These are phyloP conservation scores for Pseudocercospora macadamiae DNA, from an alignment of 2,329 filamentous ascomycete species.

Conservation along the genomic window DNA sequence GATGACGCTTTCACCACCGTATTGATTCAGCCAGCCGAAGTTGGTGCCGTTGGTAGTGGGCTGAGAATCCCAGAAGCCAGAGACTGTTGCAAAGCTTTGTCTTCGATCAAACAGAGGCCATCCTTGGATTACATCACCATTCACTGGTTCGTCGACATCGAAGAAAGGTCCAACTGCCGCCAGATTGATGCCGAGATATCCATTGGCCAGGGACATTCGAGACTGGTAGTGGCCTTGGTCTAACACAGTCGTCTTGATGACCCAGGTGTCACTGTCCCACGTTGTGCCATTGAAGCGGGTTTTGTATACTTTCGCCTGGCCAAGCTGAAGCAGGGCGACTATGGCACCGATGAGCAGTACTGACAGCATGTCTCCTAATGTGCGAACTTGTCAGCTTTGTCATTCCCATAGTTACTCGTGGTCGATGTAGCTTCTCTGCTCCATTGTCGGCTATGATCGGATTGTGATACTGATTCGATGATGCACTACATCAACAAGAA, in stretches of 20 bases:
- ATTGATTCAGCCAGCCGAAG: slow-evolving; percentile 69
- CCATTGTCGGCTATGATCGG: background rate
- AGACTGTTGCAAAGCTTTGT: slow-evolving; percentile 68
- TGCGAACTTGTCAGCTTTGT: background rate
- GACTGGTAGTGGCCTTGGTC: slow-evolving; percentile 64
- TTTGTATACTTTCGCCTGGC: slow-evolving; percentile 42
- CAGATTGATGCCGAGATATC: slow-evolving; percentile 66
- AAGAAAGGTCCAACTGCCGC: slow-evolving; percentile 67
- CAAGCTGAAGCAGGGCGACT: background rate
- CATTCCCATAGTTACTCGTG: background rate
- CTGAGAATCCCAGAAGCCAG: slow-evolving; percentile 68
- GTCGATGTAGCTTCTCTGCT: too few relatives aligned
- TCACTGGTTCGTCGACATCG: slow-evolving; percentile 58
- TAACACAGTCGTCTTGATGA: slow-evolving; percentile 55
- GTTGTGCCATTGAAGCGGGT: slow-evolving; percentile 57
- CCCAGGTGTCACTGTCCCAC: slow-evolving; percentile 64
- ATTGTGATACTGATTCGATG: background rate
- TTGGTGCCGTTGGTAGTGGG: slow-evolving; percentile 63
- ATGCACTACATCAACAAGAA: background rate
- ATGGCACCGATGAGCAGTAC: background rate
- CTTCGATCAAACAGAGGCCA: slow-evolving; percentile 69
- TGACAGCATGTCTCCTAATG: background rate
- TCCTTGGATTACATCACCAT: slow-evolving; percentile 59
- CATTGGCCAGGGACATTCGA: slow-evolving; percentile 63
- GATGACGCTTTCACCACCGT: slow-evolving; percentile 71